Evolutionary conservation across 1,284 basidiomycete genomes (phyloP).

Genomic region (Cryptococcus sp.): DNA sequence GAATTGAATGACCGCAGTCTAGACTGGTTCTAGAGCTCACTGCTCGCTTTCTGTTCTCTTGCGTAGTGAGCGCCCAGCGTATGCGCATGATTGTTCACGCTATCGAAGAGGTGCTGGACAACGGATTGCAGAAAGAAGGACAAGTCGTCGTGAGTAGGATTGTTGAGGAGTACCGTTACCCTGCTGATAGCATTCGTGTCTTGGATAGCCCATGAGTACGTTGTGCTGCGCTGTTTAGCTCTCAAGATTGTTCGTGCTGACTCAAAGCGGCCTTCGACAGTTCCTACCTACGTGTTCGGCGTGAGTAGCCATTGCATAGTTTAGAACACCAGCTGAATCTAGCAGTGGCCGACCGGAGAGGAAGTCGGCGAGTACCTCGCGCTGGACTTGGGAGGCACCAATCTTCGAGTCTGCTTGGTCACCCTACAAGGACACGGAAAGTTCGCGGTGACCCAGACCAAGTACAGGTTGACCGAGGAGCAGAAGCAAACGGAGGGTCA

Average conservation of each 20-base stretch:
- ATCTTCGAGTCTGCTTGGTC: constrained; percentile 96
- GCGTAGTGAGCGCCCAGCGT: constrained; percentile 83
- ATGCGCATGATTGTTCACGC: constrained; percentile 98
- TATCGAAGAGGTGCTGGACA: constrained; percentile 88
- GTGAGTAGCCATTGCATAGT: constrained; percentile 27
- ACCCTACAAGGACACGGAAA: constrained; percentile 86
- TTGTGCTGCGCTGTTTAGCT: background rate
- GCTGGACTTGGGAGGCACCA: constrained; percentile 94
- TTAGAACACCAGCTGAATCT: background rate
- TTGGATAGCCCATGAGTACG: constrained; percentile 49
- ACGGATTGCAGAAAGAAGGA: constrained; percentile 76
- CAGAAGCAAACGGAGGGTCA: constrained; percentile 98
- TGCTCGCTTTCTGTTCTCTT: constrained; percentile 34
- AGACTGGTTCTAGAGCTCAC: too few species aligned
- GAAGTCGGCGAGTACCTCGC: constrained; percentile 91
- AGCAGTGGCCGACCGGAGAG: constrained; percentile 80
- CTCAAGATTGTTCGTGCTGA: background rate
- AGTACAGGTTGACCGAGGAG: constrained; percentile 95
- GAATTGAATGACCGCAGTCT: background rate
- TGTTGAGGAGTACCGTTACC: background rate
- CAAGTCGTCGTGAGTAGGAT: constrained; percentile 83
- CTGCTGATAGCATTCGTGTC: background rate
- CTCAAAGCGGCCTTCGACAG: constrained; percentile 56
- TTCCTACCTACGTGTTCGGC: constrained; percentile 95
- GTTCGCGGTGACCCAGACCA: constrained; percentile 97